Base-by-base conservation (phyloP, 495 filamentous ascomycete species). In the Tirmania nivea region DNA sequence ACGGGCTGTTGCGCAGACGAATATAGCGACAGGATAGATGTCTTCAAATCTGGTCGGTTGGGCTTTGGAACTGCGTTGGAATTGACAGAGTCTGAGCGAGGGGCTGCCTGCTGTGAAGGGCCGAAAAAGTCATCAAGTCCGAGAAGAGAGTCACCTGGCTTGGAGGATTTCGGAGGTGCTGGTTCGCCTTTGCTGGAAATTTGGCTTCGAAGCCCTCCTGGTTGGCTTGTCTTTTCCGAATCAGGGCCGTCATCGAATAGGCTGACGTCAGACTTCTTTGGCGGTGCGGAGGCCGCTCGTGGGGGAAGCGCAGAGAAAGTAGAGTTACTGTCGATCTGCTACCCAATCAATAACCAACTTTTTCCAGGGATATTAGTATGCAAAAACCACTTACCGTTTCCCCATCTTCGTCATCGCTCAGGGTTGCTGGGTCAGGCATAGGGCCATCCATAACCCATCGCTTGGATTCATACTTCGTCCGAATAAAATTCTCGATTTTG, bases 401-500 rank as follows among this genome's bases (percentile, higher is more conserved):
- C 54, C 87, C 84, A 60, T 96, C 87, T 34, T 78, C 84, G 7
- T 82, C 86, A 34, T 71, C 79, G 63, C 87, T 83, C 52, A 97
- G 68, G n/a, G 80, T 85, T 0, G 82, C 72, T 20, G 92, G 92
- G 61, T 95, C 85, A 9, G 92, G 92, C 68, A 95, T 87, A 10
- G 74, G 76, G 3, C 92, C 90, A 55, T 97, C 92, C 89, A 95
- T 94, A 2, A 87, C 84, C 90, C 90, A 97, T 68, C 92, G 74
- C 72, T 94, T 96, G 9, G 86, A 81, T 61, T 97, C 90, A 66
- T 97, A 97, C 68, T 97, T 97, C 36, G 90, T 97, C 47, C 92
- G 78, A 57, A 97, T 94, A 59, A 97, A 97, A 68, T 95, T 97
- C 73, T 96, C 90, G 57, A 97, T 96, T 71, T 97, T 97, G 48